These are phyloP conservation scores for Xanthoceras sorbifolium DNA, from an alignment of 345 rosid genomes.

Conservation along the genomic window DNA sequence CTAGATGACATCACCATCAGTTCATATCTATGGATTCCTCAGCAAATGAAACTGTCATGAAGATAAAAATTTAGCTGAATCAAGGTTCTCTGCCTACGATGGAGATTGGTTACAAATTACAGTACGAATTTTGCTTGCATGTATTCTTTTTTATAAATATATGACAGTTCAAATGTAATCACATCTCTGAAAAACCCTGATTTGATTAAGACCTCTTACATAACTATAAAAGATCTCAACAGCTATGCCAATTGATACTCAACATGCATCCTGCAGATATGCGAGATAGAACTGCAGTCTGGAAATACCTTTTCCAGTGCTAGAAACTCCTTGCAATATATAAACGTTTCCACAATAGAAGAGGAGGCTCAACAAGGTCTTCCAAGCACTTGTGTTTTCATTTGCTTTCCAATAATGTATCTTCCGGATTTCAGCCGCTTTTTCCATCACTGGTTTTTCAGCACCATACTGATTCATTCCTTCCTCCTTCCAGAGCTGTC, in stretches of 20 bases:
- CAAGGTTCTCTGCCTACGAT: too few relatives aligned
- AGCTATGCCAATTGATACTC: background rate
- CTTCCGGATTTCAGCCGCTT: background rate
- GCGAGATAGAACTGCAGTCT: background rate
- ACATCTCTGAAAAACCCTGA: background rate
- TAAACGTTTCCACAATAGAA: background rate
- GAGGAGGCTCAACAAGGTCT: background rate
- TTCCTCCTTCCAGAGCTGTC: constrained; percentile 16
- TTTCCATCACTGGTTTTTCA: constrained; percentile 6
- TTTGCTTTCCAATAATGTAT: constrained; percentile 13
- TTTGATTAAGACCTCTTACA: background rate
- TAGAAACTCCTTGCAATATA: constrained; percentile 1
- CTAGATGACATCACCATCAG: too few relatives aligned
- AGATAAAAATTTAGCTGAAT: too few relatives aligned
- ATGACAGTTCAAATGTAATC: too few relatives aligned
- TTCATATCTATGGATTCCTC: too few relatives aligned
- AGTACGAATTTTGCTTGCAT: too few relatives aligned
- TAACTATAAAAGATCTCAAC: background rate
- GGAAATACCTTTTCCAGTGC: background rate
- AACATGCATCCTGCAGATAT: background rate
- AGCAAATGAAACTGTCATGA: too few relatives aligned
- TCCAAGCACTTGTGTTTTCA: background rate
- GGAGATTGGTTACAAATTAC: too few relatives aligned
- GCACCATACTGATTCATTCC: background rate
- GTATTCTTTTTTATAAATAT: too few relatives aligned